Conservation (phyloP, 805 yeast species). For the Myxozyma mucilagina region DNA sequence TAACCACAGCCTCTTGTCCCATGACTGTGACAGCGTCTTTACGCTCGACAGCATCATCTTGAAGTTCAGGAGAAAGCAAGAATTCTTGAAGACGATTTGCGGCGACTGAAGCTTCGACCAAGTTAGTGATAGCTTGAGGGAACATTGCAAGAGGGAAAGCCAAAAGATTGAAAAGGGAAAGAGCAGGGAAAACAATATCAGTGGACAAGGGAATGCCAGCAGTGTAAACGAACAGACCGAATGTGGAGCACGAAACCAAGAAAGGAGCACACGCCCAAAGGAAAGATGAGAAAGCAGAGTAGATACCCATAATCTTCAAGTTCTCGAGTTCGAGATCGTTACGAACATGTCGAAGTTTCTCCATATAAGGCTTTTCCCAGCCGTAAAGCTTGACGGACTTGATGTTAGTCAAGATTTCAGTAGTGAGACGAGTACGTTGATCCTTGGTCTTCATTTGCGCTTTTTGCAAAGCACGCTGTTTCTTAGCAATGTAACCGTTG, state of each 20-base stretch:
- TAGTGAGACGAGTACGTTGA: constrained; percentile 82
- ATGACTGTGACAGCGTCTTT: constrained; percentile 59
- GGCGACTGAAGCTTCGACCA: constrained; percentile 77
- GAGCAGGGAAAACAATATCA: constrained; percentile 85
- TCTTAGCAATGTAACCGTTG: constrained; percentile 66
- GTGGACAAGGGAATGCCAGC: constrained; percentile 72
- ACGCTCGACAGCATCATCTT: constrained; percentile 68
- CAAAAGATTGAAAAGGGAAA: constrained; percentile 81
- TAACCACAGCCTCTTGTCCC: constrained; percentile 61
- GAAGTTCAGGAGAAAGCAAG: constrained; percentile 71
- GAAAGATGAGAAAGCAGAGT: constrained; percentile 68
- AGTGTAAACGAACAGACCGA: constrained; percentile 70
- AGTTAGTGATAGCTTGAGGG: constrained; percentile 83
- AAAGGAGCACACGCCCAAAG: constrained; percentile 87
- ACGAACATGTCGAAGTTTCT: constrained; percentile 75
- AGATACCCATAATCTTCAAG: constrained; percentile 69
- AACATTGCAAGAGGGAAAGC: constrained; percentile 89
- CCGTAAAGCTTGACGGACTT: constrained; percentile 91
- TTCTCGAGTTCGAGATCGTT: constrained; percentile 79
- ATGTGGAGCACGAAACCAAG: constrained; percentile 84
- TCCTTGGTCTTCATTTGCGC: constrained; percentile 91
- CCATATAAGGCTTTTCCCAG: constrained; percentile 88
- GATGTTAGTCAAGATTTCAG: constrained; percentile 86
- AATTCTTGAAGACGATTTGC: constrained; percentile 64
- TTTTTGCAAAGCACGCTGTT: constrained; percentile 72